Conservation (phyloP, 2,329 filamentous ascomycete genomes). For the Endocalyx cinctus region DNA sequence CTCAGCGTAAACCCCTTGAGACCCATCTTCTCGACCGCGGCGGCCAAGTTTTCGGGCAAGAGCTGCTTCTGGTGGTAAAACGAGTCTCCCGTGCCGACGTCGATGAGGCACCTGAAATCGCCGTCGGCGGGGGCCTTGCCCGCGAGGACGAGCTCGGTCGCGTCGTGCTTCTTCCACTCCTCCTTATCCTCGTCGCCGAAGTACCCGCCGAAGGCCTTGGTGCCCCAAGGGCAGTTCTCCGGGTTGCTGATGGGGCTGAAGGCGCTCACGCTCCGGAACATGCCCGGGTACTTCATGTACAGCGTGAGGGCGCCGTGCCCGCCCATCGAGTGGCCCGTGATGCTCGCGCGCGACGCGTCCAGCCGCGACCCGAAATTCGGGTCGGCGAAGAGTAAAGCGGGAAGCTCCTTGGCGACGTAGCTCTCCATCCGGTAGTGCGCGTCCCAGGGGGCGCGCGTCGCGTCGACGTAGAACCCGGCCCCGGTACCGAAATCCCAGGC, state of each 20-base stretch:
- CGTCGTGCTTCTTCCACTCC: constrained; percentile 85
- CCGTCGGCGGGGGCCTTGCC: constrained; percentile 54
- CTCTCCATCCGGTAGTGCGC: constrained; percentile 89
- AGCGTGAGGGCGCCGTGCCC: constrained; percentile 91
- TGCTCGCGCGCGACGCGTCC: constrained; percentile 67
- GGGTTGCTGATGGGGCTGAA: constrained; percentile 92
- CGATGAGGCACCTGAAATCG: constrained; percentile 74
- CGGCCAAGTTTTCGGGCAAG: constrained; percentile 86
- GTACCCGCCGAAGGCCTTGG: constrained; percentile 93
- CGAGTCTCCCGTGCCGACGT: constrained; percentile 90
- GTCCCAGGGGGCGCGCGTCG: constrained; percentile 68
- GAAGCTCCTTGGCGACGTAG: constrained; percentile 89
- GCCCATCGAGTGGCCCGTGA: constrained; percentile 95
- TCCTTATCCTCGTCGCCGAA: constrained; percentile 68
- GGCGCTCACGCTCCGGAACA: constrained; percentile 83
- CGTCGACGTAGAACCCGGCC: constrained; percentile 93
- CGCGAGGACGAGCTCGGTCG: constrained; percentile 78
- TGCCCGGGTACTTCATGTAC: constrained; percentile 85
- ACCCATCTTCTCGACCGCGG: constrained; percentile 72
- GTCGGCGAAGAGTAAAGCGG: constrained; percentile 62
- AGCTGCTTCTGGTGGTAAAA: constrained; percentile 95
- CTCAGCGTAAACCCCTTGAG: constrained; percentile 69
- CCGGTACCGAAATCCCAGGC: constrained; percentile 87
- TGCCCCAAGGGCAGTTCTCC: constrained; percentile 79
- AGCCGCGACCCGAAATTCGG: constrained; percentile 60